These are phyloP conservation scores for Furcasterigmium sp. DNA, from an alignment of 2,329 filamentous ascomycete genomes.

Conservation along the genomic window DNA sequence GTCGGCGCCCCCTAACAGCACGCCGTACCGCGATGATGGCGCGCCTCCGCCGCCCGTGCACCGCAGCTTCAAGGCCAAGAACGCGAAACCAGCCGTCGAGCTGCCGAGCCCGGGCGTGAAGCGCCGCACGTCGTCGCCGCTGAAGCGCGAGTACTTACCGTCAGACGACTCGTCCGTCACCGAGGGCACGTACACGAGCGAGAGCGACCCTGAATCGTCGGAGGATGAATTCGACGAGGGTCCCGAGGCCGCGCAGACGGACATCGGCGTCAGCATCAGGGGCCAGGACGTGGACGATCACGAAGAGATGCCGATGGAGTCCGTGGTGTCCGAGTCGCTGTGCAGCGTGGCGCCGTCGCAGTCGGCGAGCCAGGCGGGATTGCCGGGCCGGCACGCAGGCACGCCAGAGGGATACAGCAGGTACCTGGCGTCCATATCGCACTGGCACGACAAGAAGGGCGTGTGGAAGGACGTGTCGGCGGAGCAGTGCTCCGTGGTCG, in stretches of 20 bases:
- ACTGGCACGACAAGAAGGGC: conserved; percentile 56
- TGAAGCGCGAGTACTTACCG: conserved; percentile 96
- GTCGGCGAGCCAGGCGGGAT: conserved; percentile 68
- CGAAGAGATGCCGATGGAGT: conserved; percentile 25
- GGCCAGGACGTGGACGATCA: conserved; percentile 9
- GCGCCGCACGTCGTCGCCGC: conserved; percentile 79
- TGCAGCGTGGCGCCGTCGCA: conserved; percentile 72
- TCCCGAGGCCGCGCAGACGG: conserved; percentile 53
- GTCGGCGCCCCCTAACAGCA: conserved; percentile 23
- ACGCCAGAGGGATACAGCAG: conserved; percentile 37
- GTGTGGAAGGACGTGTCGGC: conserved; percentile 53
- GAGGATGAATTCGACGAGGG: conserved; percentile 54
- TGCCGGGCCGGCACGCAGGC: conserved; percentile 48
- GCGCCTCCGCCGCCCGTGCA: conserved; percentile 52
- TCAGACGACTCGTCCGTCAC: conserved; percentile 63
- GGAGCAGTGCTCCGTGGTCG: conserved; percentile 48
- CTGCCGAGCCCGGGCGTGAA: conserved; percentile 42
- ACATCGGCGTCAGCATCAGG: conserved; percentile 53
- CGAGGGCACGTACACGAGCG: conserved; percentile 53
- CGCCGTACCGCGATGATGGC: conserved; percentile 43
- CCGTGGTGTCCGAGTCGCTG: conserved; percentile 40
- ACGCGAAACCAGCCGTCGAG: conserved; percentile 41
- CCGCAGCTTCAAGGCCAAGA: conserved; percentile 35
- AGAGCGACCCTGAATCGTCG: conserved; percentile 48
- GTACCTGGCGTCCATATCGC: conserved; percentile 51